Percentiles rank a stretch among this genome's conserved stretches.
phyloP scores from a whole-genome alignment of 176 grass and related monocot species.

The Triticum dicoccoides region DNA sequence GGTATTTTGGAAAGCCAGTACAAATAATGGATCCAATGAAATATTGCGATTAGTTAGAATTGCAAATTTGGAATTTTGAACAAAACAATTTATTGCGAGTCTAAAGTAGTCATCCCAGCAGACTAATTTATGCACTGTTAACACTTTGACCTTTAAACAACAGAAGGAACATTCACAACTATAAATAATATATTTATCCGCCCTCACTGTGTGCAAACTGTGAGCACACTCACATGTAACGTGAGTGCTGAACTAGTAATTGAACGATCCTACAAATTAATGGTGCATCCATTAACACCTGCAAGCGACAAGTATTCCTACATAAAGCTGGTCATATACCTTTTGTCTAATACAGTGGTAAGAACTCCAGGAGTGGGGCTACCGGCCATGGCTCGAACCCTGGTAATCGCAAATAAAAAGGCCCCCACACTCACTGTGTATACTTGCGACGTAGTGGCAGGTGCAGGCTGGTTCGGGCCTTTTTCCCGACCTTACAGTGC shows the following conservation, averaged over 20 bases:
- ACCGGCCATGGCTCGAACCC: neutral
- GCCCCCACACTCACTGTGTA: no score
- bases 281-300: neutral
- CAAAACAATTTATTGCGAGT: neutral
- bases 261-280: neutral
- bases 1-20: no score
- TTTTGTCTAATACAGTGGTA: neutral
- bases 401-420: no score
- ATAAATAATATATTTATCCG: neutral
- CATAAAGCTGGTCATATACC: neutral
- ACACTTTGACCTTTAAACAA: neutral
- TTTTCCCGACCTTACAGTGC: neutral
- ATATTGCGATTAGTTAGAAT: neutral
- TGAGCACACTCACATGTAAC: neutral
- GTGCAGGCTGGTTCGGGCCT: rapidly evolving
- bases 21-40: neutral
- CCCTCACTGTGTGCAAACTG: neutral
- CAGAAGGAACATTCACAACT: neutral
- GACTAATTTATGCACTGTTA: neutral
- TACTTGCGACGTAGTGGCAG: neutral
- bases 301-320: neutral
- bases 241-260: neutral
- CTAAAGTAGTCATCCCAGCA: neutral
- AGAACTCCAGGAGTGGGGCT: neutral
- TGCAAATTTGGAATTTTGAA: neutral